Evolutionary conservation across 495 filamentous ascomycete species (phyloP), one percentile per base, ranked within the genome.

Genomic region (Rostrohypoxylon terebratum): DNA sequence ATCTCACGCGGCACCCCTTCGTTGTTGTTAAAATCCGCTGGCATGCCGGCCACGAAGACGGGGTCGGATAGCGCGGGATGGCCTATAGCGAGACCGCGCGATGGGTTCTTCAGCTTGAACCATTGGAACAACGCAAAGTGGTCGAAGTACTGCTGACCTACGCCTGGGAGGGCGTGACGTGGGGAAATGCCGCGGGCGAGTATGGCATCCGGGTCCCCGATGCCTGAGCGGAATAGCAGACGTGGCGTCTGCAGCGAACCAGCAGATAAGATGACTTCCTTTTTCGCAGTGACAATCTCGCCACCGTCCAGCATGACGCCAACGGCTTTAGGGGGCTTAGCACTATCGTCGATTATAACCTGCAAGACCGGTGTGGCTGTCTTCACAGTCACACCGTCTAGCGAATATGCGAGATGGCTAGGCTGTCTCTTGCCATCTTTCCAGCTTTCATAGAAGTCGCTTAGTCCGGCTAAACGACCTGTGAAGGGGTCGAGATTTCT

Each of bases 161-260:
- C 79, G 8, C 81, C 78, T 7, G 86, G 79, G 0, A 87, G 69
- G 28, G 86, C 71, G 0, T 83, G 75, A 8, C 83, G 55, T 4
- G 85, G 66, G 0, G 79, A 75, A 50, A 90, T 87, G 21, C 78
- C 59, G 75, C 83, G 83, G 20, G 78, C 57, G 13, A 73, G 33
- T 0, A 90, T 80, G 8, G 85, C 78, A 0, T 75, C 59, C 2
- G 78, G 70, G 0, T 85, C 83, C 0, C 87, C 87, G 55, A 90
- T 84, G 4, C 87, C 88, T 0, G 86, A 89, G 23, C 87, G 83
- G 80, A 88, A 84, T 3, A 90, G 80, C 38, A 89, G 77, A 33
- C 86, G 83, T 6, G 88, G 87, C 0, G 82, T 80, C 66, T 87
- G 82, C 18, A 87, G 74, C 1, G 87, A 79, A 7, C 88, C 88